Conservation (phyloP, 2,329 filamentous ascomycete species). For the Pseudomassariella vexata region DNA sequence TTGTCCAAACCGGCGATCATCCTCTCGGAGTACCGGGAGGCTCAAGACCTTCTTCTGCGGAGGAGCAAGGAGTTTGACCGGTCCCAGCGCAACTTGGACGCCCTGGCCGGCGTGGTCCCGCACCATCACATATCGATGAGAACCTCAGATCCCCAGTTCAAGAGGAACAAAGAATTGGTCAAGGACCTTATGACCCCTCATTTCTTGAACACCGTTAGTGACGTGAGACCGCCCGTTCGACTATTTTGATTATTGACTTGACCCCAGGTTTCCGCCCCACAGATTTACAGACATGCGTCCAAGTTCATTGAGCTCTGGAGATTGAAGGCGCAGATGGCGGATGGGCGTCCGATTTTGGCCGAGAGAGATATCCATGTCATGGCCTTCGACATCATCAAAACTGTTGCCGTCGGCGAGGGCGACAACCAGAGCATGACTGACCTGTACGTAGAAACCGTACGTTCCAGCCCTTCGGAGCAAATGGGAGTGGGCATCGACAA, state of each 20-base stretch:
- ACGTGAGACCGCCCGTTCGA: neutral
- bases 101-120: constrained; percentile 13
- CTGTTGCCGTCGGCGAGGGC: constrained; percentile 21
- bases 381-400: constrained; percentile 26
- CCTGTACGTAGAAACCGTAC: constrained; percentile 6
- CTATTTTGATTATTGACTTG: too few species aligned
- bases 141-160: constrained; percentile 22
- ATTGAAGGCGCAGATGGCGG: constrained; percentile 20
- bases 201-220: constrained; percentile 21
- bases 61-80: constrained; percentile 26
- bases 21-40: constrained; percentile 24
- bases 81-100: constrained; percentile 14
- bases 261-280: constrained; percentile 23
- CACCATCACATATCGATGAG: constrained; percentile 26
- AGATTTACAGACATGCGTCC: constrained; percentile 21
- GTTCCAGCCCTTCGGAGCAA: neutral
- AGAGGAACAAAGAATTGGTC: constrained; percentile 23
- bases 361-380: constrained; percentile 22
- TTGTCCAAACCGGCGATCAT: constrained; percentile 24
- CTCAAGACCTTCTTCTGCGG: constrained; percentile 24
- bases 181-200: constrained; percentile 28
- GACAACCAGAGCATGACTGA: constrained; percentile 9
- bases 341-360: constrained; percentile 22
- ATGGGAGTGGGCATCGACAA: neutral
- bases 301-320: constrained; percentile 26